Percentiles rank a stretch among this genome's conserved stretches.
Evolutionary conservation across 192 early-diverging fungal genomes (phyloP).

Genomic region (Funneliformis mosseae): DNA sequence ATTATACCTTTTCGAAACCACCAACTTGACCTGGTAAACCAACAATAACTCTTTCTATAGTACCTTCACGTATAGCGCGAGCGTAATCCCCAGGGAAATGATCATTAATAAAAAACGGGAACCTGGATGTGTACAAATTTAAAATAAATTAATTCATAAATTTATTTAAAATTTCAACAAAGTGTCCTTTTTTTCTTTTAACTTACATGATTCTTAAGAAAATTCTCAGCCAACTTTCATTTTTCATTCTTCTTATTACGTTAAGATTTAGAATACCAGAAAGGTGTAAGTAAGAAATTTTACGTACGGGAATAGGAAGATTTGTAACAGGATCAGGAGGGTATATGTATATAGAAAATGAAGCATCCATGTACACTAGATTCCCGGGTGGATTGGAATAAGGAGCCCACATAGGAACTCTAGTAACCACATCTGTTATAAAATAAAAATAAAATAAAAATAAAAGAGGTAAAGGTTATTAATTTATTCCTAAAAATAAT

Average conservation of each 20-base stretch:
- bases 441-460: not conserved
- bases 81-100: conserved; percentile 59
- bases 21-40: not conserved
- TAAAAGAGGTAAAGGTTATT: not conserved
- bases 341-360: conserved; percentile 50
- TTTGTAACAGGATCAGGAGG: conserved; percentile 54
- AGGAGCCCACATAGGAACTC: conserved; percentile 41
- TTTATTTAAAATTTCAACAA: not conserved
- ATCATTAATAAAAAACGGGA: conserved; percentile 59
- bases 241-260: conserved; percentile 47
- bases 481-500: not conserved
- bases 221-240: conserved; percentile 49
- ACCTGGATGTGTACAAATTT: not conserved
- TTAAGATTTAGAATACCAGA: conserved; percentile 53
- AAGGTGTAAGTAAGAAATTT: conserved; percentile 56
- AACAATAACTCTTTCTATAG: conserved; percentile 47
- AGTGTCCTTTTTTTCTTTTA: not conserved
- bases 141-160: not conserved
- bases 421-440: not conserved
- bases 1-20: not conserved
- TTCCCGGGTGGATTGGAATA: conserved; percentile 59
- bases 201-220: conserved; percentile 42
- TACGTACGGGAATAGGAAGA: conserved; percentile 50
- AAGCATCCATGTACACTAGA: conserved; percentile 55
- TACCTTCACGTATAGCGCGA: conserved; percentile 48